These are phyloP conservation scores for Pharus latifolius DNA, from an alignment of 176 grass and related monocot species.

Conservation along the genomic window DNA sequence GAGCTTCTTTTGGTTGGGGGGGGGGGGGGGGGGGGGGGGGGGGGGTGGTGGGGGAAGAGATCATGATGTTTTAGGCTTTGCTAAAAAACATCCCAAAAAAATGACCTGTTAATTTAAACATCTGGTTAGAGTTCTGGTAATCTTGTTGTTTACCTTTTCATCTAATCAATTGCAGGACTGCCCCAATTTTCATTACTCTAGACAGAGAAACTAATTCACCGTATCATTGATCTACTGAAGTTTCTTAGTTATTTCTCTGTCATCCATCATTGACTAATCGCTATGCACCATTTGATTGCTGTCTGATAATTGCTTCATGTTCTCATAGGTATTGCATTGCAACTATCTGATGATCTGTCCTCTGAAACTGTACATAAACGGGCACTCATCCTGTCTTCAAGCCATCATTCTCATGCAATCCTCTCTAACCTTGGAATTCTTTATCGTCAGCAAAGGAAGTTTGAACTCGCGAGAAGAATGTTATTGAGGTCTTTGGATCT, in stretches of 20 bases:
- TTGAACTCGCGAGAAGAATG: slow-evolving; percentile 76
- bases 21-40: no score
- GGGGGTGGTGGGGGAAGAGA: no score
- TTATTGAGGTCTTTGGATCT: slow-evolving; percentile 73
- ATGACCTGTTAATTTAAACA: neutral
- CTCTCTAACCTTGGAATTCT: slow-evolving; percentile 91
- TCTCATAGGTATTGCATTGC: slow-evolving; percentile 72
- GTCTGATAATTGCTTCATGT: neutral
- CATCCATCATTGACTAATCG: neutral
- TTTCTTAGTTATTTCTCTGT: neutral
- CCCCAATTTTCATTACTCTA: neutral
- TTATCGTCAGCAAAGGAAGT: slow-evolving; percentile 67
- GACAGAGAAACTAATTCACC: neutral
- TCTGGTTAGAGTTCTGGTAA: neutral
- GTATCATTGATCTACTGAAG: neutral
- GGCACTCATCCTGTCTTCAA: slow-evolving; percentile 51
- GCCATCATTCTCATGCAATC: slow-evolving; percentile 63
- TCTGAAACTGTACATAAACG: slow-evolving; percentile 76
- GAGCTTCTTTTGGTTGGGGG: neutral
- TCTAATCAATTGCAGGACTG: neutral
- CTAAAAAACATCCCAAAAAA: neutral
- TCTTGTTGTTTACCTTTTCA: neutral
- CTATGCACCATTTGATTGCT: neutral
- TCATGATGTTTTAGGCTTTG: neutral
- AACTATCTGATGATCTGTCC: slow-evolving; percentile 63